Percentiles rank a stretch among this genome's conserved stretches.
These are phyloP conservation scores for Nicotiana obtusifolia DNA, from an alignment of 257 asterid genomes.

Conservation along the genomic window DNA sequence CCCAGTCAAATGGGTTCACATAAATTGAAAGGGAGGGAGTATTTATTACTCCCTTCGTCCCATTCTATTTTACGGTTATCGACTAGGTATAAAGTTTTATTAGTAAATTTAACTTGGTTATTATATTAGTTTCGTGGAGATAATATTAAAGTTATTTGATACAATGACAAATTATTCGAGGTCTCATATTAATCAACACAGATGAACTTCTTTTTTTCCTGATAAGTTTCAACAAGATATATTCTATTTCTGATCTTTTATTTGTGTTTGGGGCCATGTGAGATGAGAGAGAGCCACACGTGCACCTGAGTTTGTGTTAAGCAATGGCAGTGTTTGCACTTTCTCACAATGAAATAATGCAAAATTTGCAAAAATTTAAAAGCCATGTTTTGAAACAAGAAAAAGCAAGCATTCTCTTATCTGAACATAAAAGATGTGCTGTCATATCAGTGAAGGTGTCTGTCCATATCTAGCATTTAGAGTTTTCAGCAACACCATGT, in stretches of 20 bases:
- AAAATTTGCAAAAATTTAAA: not conserved
- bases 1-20: no score
- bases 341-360: not conserved
- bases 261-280: not conserved
- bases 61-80: not conserved
- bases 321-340: not conserved
- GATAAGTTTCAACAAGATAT: not conserved
- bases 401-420: not conserved
- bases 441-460: not conserved
- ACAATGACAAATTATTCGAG: slow-evolving; percentile 7
- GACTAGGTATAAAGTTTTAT: not conserved
- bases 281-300: not conserved
- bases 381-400: not conserved
- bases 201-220: not conserved
- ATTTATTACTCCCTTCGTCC: not conserved
- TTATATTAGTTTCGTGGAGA: not conserved
- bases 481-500: slow-evolving; percentile 17
- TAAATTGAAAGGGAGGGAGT: no score
- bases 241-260: not conserved
- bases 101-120: not conserved
- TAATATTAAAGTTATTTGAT: not conserved
- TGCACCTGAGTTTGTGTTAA: not conserved
- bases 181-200: not conserved
- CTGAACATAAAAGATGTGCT: not conserved
- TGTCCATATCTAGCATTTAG: not conserved